A percentile compares a stretch with the other conserved stretches of the same genome.
These are phyloP conservation scores for Spathaspora sp. DNA, from an alignment of 805 yeast genomes.

Conservation along the genomic window DNA sequence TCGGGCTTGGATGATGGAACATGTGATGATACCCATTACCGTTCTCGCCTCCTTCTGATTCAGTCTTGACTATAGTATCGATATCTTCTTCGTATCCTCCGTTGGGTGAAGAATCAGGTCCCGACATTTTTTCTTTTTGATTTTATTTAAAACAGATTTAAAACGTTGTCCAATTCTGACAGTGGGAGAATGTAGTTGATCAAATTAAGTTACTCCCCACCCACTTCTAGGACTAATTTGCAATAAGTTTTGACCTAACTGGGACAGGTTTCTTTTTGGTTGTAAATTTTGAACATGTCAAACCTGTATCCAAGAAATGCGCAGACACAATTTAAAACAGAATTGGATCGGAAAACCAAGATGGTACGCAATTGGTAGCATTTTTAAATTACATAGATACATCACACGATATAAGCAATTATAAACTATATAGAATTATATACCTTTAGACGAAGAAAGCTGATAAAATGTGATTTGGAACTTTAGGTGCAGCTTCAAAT, in stretches of 20 bases:
- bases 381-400: neutral
- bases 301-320: neutral
- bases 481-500: conserved; percentile 1
- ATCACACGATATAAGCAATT: neutral
- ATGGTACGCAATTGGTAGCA: neutral
- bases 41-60: neutral
- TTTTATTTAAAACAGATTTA: neutral
- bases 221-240: neutral
- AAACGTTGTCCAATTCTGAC: neutral
- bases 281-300: neutral
- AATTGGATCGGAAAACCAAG: neutral
- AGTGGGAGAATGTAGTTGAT: neutral
- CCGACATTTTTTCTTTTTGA: neutral
- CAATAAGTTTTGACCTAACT: neutral
- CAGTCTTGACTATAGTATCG: neutral
- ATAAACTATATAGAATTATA: neutral
- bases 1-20: neutral
- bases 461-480: conserved; percentile 1
- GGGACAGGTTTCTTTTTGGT: neutral
- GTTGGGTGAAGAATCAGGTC: neutral
- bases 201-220: neutral
- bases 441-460: neutral
- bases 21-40: neutral
- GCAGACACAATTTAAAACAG: neutral
- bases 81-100: neutral